Evolutionary conservation across 768 basidiomycete genomes (phyloP), one percentile per base, ranked within the genome.

Genomic region (Collybia nuda): DNA sequence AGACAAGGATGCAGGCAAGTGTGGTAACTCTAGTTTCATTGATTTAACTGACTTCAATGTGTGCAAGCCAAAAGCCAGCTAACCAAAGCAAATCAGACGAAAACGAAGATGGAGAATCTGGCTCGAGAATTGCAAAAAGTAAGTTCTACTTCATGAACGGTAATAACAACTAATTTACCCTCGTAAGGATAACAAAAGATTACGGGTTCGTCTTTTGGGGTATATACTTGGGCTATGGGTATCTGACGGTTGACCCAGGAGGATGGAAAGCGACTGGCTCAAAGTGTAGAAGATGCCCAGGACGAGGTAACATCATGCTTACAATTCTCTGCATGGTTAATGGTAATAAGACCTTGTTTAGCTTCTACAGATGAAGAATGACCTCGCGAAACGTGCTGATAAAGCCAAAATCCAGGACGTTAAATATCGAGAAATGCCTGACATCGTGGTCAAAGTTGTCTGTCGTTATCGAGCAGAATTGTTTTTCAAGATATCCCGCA

Each of bases 401-500:
- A 88, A 84, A 63, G 88, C 82, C 40, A 89, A 85, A 66, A 67
- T 84, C 24, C 88, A 88, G 59, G 90, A 91, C 59, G 74, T 79
- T 59, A 92, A 91, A 67, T 90, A 84, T 62, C 84, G 86, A 50
- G 90, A 92, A 67, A 84, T 82, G 77, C 88, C 89, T n/a, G 89
- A 94, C 63, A 90, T 93, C 52, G 86, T 93, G 45, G 84, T 93
- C 70, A 93, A 91, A 65, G 90, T 94, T 56, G 75, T 88, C 44
- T 93, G 91, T 67, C 86, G 87, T 58, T 93, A 93, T 64, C 88
- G 92, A 40, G 90, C 91, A 3, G 91, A 94, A 61, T 78, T 94
- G 37, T 92, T 90, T 74, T 94, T 94, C 81, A 93, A 92, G 68
- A 90, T 94, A 56, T 90, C 89, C 7, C 86, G 92, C 65, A 93